Conservation (phyloP, 2,329 filamentous ascomycete genomes). For the Neocatenulostroma microsporum region DNA sequence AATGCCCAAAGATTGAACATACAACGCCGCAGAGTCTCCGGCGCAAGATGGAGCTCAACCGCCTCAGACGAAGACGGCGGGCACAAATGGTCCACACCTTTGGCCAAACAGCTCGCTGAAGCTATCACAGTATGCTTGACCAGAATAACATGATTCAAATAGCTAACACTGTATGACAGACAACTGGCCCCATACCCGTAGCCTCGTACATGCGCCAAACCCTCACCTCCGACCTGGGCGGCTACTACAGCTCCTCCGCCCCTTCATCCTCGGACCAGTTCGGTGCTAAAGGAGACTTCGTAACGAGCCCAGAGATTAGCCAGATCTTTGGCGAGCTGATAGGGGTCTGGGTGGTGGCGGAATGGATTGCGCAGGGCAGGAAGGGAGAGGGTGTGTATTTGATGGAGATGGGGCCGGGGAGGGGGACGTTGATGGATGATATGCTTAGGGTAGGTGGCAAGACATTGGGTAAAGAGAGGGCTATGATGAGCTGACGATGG, state of each 20-base stretch:
- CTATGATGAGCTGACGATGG: not conserved
- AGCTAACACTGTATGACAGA: constrained; percentile 38
- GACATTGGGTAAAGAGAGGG: too few relatives aligned
- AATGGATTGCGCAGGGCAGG: constrained; percentile 88
- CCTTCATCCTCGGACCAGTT: constrained; percentile 73
- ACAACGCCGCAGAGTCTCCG: constrained; percentile 15
- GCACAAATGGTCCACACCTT: constrained; percentile 75
- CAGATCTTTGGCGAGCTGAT: constrained; percentile 94
- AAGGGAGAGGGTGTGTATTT: constrained; percentile 69
- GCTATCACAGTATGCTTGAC: constrained; percentile 64
- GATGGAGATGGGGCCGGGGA: constrained; percentile 87
- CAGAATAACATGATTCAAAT: not conserved
- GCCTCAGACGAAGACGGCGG: constrained; percentile 15
- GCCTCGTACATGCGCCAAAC: constrained; percentile 99
- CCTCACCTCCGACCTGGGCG: constrained; percentile 79
- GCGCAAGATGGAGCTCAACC: constrained; percentile 36
- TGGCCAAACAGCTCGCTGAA: constrained; percentile 78
- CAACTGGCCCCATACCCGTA: constrained; percentile 83
- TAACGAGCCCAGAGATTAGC: constrained; percentile 95
- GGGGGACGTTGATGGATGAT: constrained; percentile 95
- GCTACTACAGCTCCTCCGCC: constrained; percentile 76
- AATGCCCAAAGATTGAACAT: constrained; percentile 11
- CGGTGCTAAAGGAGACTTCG: constrained; percentile 86
- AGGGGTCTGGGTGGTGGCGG: constrained; percentile 88
- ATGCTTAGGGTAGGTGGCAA: constrained; percentile 69